phyloP scores from a whole-genome alignment of 306 rosid genomes.

The apple (Malus domestica) region ASM211411v1 NC_041795.1:14519001-14519500 shows the following conservation, averaged over 20 bases:
- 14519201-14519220: neutral
- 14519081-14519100: neutral
- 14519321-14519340: conserved; percentile 97
- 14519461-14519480: conserved; percentile 4
- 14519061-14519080: neutral
- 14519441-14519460: conserved; percentile 83
- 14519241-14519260: neutral
- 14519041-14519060: neutral
- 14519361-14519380: conserved; percentile 74
- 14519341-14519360: conserved; percentile 94
- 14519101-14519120: neutral
- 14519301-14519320: conserved; percentile 89
- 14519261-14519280: neutral
- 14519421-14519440: conserved; percentile 93
- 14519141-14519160: neutral
- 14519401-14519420: conserved; percentile 82
- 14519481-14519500: neutral
- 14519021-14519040: neutral
- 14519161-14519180: neutral
- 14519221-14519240: neutral
- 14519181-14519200: neutral
- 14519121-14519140: neutral
- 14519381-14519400: conserved; percentile 71
- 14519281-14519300: neutral
- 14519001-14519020: neutral